Base-by-base conservation (phyloP, 495 filamentous ascomycete species). In the Talaromyces nanjingensis region DNA sequence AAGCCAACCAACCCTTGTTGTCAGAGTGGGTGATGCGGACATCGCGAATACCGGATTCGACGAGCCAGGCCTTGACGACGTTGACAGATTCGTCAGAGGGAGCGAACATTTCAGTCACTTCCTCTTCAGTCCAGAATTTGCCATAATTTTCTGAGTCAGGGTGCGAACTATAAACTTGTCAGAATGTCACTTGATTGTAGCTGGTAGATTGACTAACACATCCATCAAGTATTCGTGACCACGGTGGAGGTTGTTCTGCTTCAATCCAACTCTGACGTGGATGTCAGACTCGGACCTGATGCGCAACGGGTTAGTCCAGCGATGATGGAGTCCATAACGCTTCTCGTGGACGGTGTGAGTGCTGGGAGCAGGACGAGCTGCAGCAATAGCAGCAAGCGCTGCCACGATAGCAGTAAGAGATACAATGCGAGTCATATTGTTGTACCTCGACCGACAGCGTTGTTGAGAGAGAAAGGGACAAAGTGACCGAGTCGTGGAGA, bases 191-290 rank as follows among this genome's bases (percentile, higher is more conserved):
- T 29, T 12, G 25, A 34, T 22, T 2, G 14, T 9, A 57, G 49
- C 16, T 16, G 14, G 65, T 56, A 3, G 31, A 18, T 11, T 2
- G 4, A 69, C 72, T 37, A 69, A 84, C 70, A 86, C 73, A 59
- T 80, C 74, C 81, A 84, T 84, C 4, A 86, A 72, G 42, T 81
- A 78, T n/a, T 82, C 81, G 64, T 86, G 79, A 0, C 77, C 83
- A 37, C 71, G 69, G 59, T 84, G 76, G 20, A 87, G 62, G 56
- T 86, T 86, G 24, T 73, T 74, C 68, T 87, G 84, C 4, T 73
- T 74, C 65, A 87, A 67, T 5, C 81, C 84, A 56, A 87, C 84
- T 47, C 82, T 77, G 25, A 87, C 78, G 3, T 83, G 82, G n/a
- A 86, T 71, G 9, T 76, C 68, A 4, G 76, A 66, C 12, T 69